Base-by-base conservation (phyloP, 2,329 filamentous ascomycete species). In the Monilinia aucupariae region DNA sequence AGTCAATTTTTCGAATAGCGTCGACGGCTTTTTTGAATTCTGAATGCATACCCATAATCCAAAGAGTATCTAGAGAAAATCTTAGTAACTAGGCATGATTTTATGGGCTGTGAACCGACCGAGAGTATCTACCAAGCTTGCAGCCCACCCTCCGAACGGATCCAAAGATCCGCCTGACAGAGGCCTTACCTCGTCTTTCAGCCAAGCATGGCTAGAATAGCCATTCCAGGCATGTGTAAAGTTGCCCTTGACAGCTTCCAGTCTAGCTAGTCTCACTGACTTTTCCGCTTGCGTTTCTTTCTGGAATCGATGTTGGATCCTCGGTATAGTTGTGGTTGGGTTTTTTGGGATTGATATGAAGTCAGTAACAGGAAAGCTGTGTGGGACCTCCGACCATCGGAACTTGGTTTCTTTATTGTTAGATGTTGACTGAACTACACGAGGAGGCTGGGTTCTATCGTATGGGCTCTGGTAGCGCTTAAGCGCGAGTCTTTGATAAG, bases 81-180 rank as follows among this genome's bases (percentile, higher is more conserved):
- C 6, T 58, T 48, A 49, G 20, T 39, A 2, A 0, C 4, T 1
- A 41, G 10, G 6, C 4, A 20, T 22, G 7, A 2, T 4, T 8
- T 5, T 30, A 20, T 37, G 32, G 25, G 4, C 6, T 25, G n/a
- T 25, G 17, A 49, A 32, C 60, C 9, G n/a, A 62, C 60, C 60
- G 12, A 62, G 51, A 48, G 60, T 47, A 76, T 96, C 91, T 4
- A 96, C 88, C 65, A 96, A 73, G 0, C 91, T 94, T 12, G 91
- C 91, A 15, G 89, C 90, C 92, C 91, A 96, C 51, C 89, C 91
- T 71, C 91, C 92, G 75, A 97, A 97, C 0, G 90, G 89, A 72
- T 96, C 88, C 37, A 84, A 84, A 65, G 78, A 83, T 7, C 77
- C 78, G 61, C 86, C 86, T 39, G 83, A 83, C 12, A 93, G 78